A percentile compares a stretch with the other conserved stretches of the same genome.
Conservation (phyloP, 192 early-diverging fungal species). For the Funneliformis mosseae region DNA sequence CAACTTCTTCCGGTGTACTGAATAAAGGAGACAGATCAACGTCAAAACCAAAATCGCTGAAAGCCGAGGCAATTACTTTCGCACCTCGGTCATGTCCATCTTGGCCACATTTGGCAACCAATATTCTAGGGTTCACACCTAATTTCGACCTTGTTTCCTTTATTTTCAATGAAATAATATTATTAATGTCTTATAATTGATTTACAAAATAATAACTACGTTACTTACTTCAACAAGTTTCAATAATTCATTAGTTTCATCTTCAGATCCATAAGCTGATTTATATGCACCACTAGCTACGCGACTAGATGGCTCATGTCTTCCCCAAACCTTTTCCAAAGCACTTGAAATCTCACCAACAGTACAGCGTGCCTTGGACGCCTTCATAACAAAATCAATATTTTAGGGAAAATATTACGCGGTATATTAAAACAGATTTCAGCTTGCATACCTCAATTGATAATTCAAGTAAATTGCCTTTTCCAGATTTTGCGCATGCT, state of each 20-base stretch:
- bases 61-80: slow-evolving; percentile 89
- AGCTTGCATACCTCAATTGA: slow-evolving; percentile 61
- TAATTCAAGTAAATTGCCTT: slow-evolving; percentile 75
- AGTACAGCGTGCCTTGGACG: slow-evolving; percentile 75
- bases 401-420: background rate
- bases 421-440: background rate
- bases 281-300: slow-evolving; percentile 88
- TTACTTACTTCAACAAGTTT: slow-evolving; percentile 53
- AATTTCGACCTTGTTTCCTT: slow-evolving; percentile 17
- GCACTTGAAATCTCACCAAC: slow-evolving; percentile 86
- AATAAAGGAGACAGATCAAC: slow-evolving; percentile 90
- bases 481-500: slow-evolving; percentile 61
- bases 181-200: background rate
- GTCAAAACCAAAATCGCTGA: slow-evolving; percentile 89
- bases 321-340: slow-evolving; percentile 79
- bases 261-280: slow-evolving; percentile 70
- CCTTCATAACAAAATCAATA: slow-evolving; percentile 44
- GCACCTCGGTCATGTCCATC: slow-evolving; percentile 94
- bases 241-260: slow-evolving; percentile 68
- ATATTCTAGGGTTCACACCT: slow-evolving; percentile 85
- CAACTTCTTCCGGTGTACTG: slow-evolving; percentile 88
- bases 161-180: background rate
- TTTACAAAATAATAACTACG: background rate
- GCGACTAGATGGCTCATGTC: slow-evolving; percentile 78
- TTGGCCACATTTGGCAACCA: slow-evolving; percentile 93